Evolutionary conservation across 1,284 basidiomycete genomes (phyloP), one percentile per base, ranked within the genome.

Genomic region (Cryptococcus jaspeensis): DNA sequence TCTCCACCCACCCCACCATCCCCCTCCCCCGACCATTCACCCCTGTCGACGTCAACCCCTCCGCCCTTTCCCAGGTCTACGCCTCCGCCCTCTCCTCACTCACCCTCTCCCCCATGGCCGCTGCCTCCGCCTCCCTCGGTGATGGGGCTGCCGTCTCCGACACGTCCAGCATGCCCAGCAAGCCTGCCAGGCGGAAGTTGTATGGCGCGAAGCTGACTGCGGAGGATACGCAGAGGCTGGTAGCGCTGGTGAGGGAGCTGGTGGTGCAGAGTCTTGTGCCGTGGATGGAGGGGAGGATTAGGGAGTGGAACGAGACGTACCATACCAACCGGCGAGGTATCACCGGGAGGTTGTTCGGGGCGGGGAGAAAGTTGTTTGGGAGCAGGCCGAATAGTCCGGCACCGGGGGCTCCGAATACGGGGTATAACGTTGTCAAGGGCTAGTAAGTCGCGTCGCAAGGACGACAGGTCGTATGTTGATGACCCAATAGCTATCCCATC

Each of bases 301-400:
- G 92, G 46, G 90, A 96, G 58, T 96, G 92, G 89, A 96, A 96
- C 72, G 95, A 99, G 79, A 83, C 83, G 82, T 94, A 89, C 69
- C 85, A 87, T 18, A 88, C 89, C 16, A 90, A 87, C 22, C 84
- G 92, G 48, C 83, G 90, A 37, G 83, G 96, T 12, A 87, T 97
- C 22, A 96, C 95, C 3, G 88, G 92, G 40, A 84, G 92, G 36
- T 78, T 99, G 3, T 96, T 96, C 75, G 91, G 90, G 4, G 82
- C 81, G 0, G 80, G 82, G 0, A 61, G 81, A 12, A 81, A 81
- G 60, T 77, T 82, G 35, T 83, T 83, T 58, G 77, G 70, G 13
- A 74, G 75, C 23, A 58, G 75, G 53, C 70, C 73, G 4, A 74
- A 66, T 2, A 69, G 69, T 47, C 74, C 79, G 7, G 66, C 70